Conservation (phyloP, 2,329 filamentous ascomycete species). For the Pseudogymnoascus sp. region DNA sequence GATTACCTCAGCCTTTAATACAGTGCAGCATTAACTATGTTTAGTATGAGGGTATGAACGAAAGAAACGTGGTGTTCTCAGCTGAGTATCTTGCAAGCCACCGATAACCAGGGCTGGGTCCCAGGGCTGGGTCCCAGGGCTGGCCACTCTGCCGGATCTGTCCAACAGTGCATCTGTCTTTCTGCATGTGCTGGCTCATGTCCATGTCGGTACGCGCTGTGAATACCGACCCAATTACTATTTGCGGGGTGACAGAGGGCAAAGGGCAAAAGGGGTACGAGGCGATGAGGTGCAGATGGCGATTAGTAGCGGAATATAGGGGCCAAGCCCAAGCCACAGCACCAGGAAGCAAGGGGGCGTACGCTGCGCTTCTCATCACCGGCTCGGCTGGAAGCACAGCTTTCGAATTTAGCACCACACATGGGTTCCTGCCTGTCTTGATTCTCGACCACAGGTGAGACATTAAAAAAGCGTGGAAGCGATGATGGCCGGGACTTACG, state of each 20-base stretch:
- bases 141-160: background rate
- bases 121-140: background rate
- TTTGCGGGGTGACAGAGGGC: background rate
- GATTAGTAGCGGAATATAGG: background rate
- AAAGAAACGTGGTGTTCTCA: background rate
- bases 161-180: background rate
- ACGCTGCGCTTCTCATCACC: background rate
- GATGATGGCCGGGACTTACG: background rate
- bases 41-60: background rate
- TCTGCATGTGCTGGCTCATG: background rate
- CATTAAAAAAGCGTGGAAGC: background rate
- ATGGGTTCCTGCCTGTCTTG: background rate
- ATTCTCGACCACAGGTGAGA: background rate
- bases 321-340: background rate
- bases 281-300: background rate
- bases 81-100: background rate
- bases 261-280: background rate
- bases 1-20: background rate
- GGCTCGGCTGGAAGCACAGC: background rate
- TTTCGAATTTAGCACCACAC: background rate
- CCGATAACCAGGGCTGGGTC: background rate
- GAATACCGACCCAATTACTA: background rate
- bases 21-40: background rate
- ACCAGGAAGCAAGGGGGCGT: background rate
- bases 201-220: background rate